phyloP scores from a whole-genome alignment of 2,329 filamentous ascomycete genomes.

The Fusarium nygamai region DNA sequence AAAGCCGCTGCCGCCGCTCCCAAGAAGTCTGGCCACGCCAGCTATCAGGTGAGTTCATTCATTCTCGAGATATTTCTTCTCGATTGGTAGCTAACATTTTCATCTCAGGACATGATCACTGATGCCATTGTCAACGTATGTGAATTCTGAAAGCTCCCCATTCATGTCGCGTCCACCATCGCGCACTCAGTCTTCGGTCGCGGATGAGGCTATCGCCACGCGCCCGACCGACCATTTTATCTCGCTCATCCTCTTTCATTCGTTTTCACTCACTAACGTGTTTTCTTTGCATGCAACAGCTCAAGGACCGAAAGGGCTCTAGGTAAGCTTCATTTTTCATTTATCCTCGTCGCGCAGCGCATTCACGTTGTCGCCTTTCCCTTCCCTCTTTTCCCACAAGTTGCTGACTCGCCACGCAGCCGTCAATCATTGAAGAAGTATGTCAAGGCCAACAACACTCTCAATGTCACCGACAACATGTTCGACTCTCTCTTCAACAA shows the following conservation, averaged over 20 bases:
- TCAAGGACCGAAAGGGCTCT: constrained; percentile 71
- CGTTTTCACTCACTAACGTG: constrained; percentile 55
- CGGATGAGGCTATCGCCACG: constrained; percentile 38
- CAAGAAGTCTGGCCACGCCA: constrained; percentile 64
- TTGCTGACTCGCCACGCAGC: constrained; percentile 48
- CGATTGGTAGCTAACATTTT: constrained; percentile 13
- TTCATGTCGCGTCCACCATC: constrained; percentile 51
- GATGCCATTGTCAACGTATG: constrained; percentile 70
- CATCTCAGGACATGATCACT: constrained; percentile 67
- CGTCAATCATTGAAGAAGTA: constrained; percentile 71
- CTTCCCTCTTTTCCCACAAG: neutral
- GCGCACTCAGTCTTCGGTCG: constrained; percentile 39
- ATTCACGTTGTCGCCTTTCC: constrained; percentile 3
- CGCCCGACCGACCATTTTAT: constrained; percentile 13
- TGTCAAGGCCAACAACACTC: constrained; percentile 64
- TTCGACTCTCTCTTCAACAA: constrained; percentile 84
- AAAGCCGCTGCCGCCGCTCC: constrained; percentile 61
- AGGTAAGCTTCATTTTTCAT: constrained; percentile 43
- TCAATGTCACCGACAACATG: constrained; percentile 62
- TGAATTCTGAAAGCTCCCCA: constrained; percentile 38
- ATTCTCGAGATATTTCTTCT: neutral
- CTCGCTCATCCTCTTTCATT: constrained; percentile 19
- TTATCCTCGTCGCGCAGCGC: constrained; percentile 11
- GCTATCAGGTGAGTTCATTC: constrained; percentile 65
- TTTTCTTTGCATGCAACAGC: constrained; percentile 53